Evolutionary conservation across 768 basidiomycete species (phyloP), one percentile per base, ranked within the genome.

Genomic region (Daedaleopsis sinensis): DNA sequence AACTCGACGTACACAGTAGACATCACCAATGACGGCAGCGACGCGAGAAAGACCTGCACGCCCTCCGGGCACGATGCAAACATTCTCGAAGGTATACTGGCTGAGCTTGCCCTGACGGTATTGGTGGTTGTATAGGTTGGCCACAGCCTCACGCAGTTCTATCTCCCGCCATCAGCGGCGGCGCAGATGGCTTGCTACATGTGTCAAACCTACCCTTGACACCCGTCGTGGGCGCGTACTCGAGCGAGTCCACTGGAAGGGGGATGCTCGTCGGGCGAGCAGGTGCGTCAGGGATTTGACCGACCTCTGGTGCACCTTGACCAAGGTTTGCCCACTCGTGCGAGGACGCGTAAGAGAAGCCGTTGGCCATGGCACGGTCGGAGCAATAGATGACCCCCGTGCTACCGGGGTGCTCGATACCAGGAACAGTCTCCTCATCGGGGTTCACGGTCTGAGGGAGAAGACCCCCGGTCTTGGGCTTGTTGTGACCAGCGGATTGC

Each of bases 11-110:
- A 64, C 61, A 55, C 87, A 89, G 66, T 93, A 94, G 54, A 95
- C 93, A 70, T 95, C 92, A 46, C 92, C 88, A 59, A 98, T 84
- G 52, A 98, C 95, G 16, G 96, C 92, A 15, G 95, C 94, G 23
- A 98, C 83, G 61, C 96, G 88, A 32, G 93, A 91, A 63, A 98
- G 81, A 12, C 95, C 95, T 2, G 95, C 82, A 57, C 94, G 88
- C 16, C 96, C 96, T 47, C 96, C 96, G 13, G 96, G 96, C 0
- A 97, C 95, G 67, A 98, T 96, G 69, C 92, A 94, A 13, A 93
- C 89, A 69, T 98, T 98, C 75, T 96, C 94, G 65, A 80, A 90
- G 1, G 93, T 95, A 72, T 97, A 98, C 66, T 96, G 82, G 65
- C 90, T 93, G 9, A 73, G 61, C 76, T 91, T 96, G 50, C 85